Evolutionary conservation across 2,329 filamentous ascomycete genomes (phyloP).

Genomic region (Shiraia sp.): DNA sequence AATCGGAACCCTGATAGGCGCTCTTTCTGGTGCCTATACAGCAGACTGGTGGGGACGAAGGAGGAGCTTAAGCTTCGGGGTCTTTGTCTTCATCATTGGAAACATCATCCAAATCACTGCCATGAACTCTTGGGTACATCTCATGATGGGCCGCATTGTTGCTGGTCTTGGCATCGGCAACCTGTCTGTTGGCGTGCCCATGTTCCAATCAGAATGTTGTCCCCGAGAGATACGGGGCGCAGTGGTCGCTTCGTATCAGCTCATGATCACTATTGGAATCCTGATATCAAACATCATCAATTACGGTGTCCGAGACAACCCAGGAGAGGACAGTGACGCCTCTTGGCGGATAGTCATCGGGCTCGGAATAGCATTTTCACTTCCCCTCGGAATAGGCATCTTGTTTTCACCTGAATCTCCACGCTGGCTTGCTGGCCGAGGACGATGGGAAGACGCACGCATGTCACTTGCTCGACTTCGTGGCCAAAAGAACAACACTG

Average conservation of each 20-base stretch:
- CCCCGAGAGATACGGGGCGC: slow-evolving; percentile 66
- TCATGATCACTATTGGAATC: slow-evolving; percentile 52
- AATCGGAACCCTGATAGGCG: slow-evolving; percentile 49
- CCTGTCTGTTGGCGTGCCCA: slow-evolving; percentile 63
- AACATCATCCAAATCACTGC: slow-evolving; percentile 51
- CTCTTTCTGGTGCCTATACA: slow-evolving; percentile 50
- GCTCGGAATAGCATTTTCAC: slow-evolving; percentile 36
- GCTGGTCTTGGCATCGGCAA: slow-evolving; percentile 50
- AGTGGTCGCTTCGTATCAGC: slow-evolving; percentile 57
- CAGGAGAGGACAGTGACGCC: slow-evolving; percentile 41
- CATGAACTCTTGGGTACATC: slow-evolving; percentile 47
- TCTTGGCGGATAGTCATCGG: slow-evolving; percentile 42
- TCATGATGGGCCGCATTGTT: slow-evolving; percentile 53
- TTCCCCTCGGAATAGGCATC: slow-evolving; percentile 36
- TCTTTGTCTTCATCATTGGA: slow-evolving; percentile 49
- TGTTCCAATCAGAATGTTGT: slow-evolving; percentile 68
- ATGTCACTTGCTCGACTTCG: slow-evolving; percentile 59
- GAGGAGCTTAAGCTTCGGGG: slow-evolving; percentile 54
- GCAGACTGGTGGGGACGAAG: slow-evolving; percentile 58
- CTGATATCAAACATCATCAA: slow-evolving; percentile 39
- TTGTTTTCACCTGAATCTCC: slow-evolving; percentile 36
- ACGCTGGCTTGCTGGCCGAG: slow-evolving; percentile 53
- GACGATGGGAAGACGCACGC: slow-evolving; percentile 54
- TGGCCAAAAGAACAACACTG: slow-evolving; percentile 54
- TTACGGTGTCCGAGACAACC: slow-evolving; percentile 48